phyloP scores from a whole-genome alignment of 169 alveolate species.

The Cryptosporidium sp. region DNA sequence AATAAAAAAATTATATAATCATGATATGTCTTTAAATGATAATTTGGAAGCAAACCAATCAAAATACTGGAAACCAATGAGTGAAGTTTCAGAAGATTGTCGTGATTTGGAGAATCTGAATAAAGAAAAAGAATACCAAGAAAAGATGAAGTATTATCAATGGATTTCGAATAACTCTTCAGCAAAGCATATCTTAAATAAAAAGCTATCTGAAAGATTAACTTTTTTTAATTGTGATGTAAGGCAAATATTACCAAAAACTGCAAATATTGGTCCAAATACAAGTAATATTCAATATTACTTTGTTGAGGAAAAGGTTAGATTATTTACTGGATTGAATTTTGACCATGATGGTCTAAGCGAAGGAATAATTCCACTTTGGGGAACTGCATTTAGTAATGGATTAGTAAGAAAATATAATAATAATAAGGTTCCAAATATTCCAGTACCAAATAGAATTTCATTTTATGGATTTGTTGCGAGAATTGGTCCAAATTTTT shows the following conservation, averaged over 20 bases:
- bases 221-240: conserved; percentile 55
- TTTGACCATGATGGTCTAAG: conserved; percentile 72
- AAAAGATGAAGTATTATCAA: not conserved
- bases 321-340: conserved; percentile 69
- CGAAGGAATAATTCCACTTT: conserved; percentile 69
- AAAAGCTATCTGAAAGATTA: conserved; percentile 49
- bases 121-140: not conserved
- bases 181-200: conserved; percentile 42
- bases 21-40: not conserved
- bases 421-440: conserved; percentile 35
- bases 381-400: conserved; percentile 58
- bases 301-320: conserved; percentile 46
- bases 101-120: not conserved
- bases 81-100: not conserved
- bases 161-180: conserved; percentile 41
- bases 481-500: conserved; percentile 34
- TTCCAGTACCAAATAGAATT: conserved; percentile 54
- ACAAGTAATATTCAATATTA: conserved; percentile 4
- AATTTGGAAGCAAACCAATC: not conserved
- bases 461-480: conserved; percentile 66
- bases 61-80: conserved; percentile 68
- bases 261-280: conserved; percentile 38
- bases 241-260: conserved; percentile 51
- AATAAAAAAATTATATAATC: conserved; percentile 21
- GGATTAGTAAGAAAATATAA: conserved; percentile 50